Percentiles rank a stretch among this genome's conserved stretches.
phyloP scores from a whole-genome alignment of 768 basidiomycete genomes.

The Macrolepiota dolichaula region DNA sequence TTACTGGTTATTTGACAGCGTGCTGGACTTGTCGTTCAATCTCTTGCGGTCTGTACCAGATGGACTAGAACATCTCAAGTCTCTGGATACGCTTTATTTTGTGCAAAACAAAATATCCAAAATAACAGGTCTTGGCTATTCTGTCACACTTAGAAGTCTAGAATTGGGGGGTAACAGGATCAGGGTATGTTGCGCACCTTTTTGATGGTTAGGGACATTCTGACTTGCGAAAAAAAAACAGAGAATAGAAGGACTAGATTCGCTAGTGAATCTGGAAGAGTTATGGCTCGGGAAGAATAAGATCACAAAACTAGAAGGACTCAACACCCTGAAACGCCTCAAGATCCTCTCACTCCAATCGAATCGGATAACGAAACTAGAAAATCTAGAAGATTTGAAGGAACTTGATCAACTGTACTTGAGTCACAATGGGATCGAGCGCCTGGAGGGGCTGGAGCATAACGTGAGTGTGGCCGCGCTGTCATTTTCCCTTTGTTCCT shows the following conservation, averaged over 20 bases:
- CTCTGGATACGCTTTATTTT: conserved; percentile 81
- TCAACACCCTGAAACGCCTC: conserved; percentile 66
- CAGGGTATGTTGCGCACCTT: conserved; percentile 49
- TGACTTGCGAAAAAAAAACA: conserved; percentile 56
- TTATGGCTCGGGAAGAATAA: conserved; percentile 99
- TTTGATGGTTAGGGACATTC: neutral
- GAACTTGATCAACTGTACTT: conserved; percentile 88
- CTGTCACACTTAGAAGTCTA: conserved; percentile 64
- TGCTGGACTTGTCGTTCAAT: conserved; percentile 95
- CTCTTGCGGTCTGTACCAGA: conserved; percentile 72
- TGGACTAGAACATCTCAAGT: conserved; percentile 49
- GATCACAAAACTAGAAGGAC: conserved; percentile 80
- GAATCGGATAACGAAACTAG: conserved; percentile 87
- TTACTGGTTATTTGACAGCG: conserved; percentile 36
- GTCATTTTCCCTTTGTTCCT: neutral
- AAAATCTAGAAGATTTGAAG: conserved; percentile 69
- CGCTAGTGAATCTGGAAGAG: conserved; percentile 81
- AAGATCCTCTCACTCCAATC: conserved; percentile 90
- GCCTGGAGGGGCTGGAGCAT: conserved; percentile 79
- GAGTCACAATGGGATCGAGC: conserved; percentile 87
- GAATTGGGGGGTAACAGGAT: conserved; percentile 94
- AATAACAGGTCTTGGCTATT: conserved; percentile 63
- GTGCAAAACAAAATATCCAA: conserved; percentile 93
- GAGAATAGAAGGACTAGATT: conserved; percentile 88
- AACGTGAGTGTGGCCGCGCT: conserved; percentile 51